Percentiles rank a stretch among this genome's conserved stretches.
Conservation (phyloP, 1,284 basidiomycete genomes). For the Cystobasidium slooffiae region DNA sequence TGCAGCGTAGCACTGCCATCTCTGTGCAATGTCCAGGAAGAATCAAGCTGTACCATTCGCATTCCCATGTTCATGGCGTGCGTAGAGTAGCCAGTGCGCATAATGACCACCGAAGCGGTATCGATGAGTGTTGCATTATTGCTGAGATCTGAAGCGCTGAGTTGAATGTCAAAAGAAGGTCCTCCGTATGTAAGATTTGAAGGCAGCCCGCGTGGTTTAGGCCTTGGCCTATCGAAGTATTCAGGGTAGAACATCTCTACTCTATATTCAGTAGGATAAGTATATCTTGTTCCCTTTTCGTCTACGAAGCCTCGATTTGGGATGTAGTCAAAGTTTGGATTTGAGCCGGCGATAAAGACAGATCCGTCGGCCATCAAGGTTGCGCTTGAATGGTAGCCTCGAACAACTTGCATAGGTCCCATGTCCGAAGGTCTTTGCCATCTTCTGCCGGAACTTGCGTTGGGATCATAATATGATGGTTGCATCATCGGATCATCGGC, state of each 20-base stretch:
- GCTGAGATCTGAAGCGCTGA: constrained; percentile 60
- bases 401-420: constrained; percentile 53
- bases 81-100: constrained; percentile 85
- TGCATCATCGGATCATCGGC: constrained; percentile 53
- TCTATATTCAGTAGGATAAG: constrained; percentile 48
- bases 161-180: constrained; percentile 70
- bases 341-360: constrained; percentile 59
- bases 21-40: constrained; percentile 76
- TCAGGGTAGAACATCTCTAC: constrained; percentile 68
- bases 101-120: constrained; percentile 76
- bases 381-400: constrained; percentile 60
- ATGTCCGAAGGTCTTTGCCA: constrained; percentile 53
- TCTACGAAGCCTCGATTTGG: constrained; percentile 20
- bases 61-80: constrained; percentile 45
- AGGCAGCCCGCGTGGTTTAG: constrained; percentile 73
- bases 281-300: constrained; percentile 26
- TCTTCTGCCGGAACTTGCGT: constrained; percentile 54
- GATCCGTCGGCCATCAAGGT: constrained; percentile 59
- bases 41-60: constrained; percentile 64
- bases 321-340: constrained; percentile 54
- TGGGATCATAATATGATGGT: constrained; percentile 58
- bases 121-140: constrained; percentile 59
- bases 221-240: constrained; percentile 68
- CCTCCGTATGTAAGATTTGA: constrained; percentile 81
- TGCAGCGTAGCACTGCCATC: constrained; percentile 77